Evolutionary conservation across 2,329 filamentous ascomycete species (phyloP).

Genomic region (Chrysosphaeria jannelii): DNA sequence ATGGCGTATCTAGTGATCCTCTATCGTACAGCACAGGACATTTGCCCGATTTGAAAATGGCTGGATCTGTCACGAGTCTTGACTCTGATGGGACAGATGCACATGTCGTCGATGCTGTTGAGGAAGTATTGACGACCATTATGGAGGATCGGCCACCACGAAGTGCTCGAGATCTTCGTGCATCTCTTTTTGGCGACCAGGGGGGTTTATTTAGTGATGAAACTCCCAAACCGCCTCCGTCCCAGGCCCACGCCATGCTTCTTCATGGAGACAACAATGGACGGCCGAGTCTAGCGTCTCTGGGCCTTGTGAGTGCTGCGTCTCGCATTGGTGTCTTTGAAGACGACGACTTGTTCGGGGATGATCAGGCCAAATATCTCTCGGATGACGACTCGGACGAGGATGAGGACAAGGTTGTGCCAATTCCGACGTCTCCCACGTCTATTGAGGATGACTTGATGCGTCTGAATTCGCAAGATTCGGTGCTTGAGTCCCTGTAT

Average conservation of each 20-base stretch:
- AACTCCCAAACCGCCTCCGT: background rate
- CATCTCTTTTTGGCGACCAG: constrained; percentile 30
- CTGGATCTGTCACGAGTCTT: constrained; percentile 47
- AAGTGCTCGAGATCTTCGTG: constrained; percentile 30
- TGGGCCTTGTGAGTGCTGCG: constrained; percentile 68
- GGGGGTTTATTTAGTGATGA: constrained; percentile 18
- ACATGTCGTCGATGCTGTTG: constrained; percentile 71
- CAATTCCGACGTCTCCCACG: constrained; percentile 74
- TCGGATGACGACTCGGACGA: constrained; percentile 50
- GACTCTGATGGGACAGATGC: constrained; percentile 33
- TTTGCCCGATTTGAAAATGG: constrained; percentile 20
- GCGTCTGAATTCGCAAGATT: constrained; percentile 59
- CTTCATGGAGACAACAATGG: constrained; percentile 8
- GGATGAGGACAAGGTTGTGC: constrained; percentile 80
- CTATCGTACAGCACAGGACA: constrained; percentile 1
- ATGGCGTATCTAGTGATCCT: constrained; percentile 10
- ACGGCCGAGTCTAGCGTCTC: constrained; percentile 67
- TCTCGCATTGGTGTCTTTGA: constrained; percentile 78
- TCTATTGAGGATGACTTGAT: constrained; percentile 75
- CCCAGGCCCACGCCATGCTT: constrained; percentile 2
- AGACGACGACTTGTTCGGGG: constrained; percentile 75
- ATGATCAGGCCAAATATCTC: constrained; percentile 47
- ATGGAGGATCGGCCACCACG: constrained; percentile 47
- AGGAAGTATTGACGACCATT: constrained; percentile 72
- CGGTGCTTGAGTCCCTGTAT: constrained; percentile 69